Evolutionary conservation across 176 grass and related monocot species (phyloP).

Genomic region (Avena atlantica): DNA sequence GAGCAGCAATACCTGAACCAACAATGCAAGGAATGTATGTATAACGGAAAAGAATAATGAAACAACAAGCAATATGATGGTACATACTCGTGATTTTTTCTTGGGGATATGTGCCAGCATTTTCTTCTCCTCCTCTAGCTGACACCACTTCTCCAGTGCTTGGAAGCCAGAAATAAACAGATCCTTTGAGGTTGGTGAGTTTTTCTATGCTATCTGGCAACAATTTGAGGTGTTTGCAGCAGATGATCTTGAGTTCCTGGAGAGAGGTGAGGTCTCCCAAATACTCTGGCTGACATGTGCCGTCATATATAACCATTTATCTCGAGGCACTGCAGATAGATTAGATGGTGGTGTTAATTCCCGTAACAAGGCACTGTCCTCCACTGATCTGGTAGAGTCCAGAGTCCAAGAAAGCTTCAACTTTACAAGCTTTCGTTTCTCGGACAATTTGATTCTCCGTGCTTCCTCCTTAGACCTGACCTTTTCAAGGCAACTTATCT

Average conservation of each 20-base stretch:
- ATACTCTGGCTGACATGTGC: background rate
- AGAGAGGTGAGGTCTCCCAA: background rate
- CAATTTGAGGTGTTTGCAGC: background rate
- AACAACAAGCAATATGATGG: background rate
- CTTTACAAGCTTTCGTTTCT: background rate
- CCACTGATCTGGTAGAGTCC: background rate
- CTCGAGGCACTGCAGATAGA: background rate
- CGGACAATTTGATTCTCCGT: background rate
- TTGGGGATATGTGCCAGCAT: background rate
- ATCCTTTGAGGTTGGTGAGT: background rate
- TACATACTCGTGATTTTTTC: background rate
- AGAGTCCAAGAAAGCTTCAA: background rate
- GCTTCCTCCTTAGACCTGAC: background rate
- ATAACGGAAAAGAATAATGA: no score
- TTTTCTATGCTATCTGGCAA: background rate
- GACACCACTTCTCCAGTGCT: background rate
- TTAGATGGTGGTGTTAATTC: background rate
- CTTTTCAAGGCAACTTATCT: no score
- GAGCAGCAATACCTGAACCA: background rate
- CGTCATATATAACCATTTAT: background rate
- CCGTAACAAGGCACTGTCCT: background rate
- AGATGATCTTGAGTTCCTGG: background rate
- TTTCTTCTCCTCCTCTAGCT: background rate
- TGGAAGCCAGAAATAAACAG: background rate
- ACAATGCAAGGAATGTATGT: background rate